phyloP scores from a whole-genome alignment of 768 basidiomycete species.

The Leccinum ochraceum region DNA sequence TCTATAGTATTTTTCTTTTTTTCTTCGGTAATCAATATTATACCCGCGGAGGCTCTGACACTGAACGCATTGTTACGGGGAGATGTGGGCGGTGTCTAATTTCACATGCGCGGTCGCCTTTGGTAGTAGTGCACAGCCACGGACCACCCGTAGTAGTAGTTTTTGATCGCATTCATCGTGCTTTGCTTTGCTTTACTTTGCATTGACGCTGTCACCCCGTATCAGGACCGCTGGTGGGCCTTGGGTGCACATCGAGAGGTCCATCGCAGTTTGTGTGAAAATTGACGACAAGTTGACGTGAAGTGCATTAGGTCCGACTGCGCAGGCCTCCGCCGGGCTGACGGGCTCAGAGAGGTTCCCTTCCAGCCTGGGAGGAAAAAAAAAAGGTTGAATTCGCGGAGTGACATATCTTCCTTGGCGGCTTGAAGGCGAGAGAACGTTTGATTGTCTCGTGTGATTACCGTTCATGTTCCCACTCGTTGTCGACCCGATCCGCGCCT shows the following conservation, averaged over 20 bases:
- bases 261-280: conserved; percentile 23
- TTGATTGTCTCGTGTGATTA: conserved; percentile 1
- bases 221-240: conserved; percentile 21
- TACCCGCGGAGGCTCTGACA: conserved; percentile 21
- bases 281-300: conserved; percentile 20
- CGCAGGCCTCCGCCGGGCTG: conserved; percentile 9
- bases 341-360: background rate
- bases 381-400: background rate
- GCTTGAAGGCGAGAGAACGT: background rate
- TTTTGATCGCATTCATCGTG: conserved; percentile 10
- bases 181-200: conserved; percentile 19
- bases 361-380: conserved; percentile 13
- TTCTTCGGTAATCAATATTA: conserved; percentile 23
- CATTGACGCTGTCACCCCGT: conserved; percentile 24
- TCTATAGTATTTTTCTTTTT: conserved; percentile 38
- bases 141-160: background rate
- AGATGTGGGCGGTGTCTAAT: conserved; percentile 14
- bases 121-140: conserved; percentile 13
- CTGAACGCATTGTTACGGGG: conserved; percentile 13
- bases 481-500: background rate
- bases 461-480: conserved; percentile 8
- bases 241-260: conserved; percentile 4
- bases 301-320: conserved; percentile 2
- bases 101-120: conserved; percentile 20
- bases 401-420: conserved; percentile 9